These are phyloP conservation scores for Linum lewisii DNA, from an alignment of 345 rosid species.

Conservation along the genomic window DNA sequence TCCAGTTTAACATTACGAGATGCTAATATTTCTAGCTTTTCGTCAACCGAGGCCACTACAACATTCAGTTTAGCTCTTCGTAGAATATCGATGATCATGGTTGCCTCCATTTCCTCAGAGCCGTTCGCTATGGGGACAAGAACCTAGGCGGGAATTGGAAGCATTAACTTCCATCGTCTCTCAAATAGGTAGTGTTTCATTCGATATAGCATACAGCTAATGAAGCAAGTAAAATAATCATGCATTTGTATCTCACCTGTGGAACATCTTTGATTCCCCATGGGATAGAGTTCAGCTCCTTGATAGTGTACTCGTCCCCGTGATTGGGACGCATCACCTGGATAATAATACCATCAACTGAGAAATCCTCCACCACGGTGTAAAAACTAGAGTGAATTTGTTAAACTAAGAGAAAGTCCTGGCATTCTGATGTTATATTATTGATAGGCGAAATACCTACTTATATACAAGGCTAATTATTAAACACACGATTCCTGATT, in stretches of 20 bases:
- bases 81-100: constrained; percentile 64
- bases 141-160: constrained; percentile 34
- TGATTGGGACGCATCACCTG: constrained; percentile 74
- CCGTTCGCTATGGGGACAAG: constrained; percentile 89
- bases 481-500: too few relatives aligned
- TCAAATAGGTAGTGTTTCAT: too few relatives aligned
- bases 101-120: constrained; percentile 93
- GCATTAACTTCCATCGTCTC: background rate
- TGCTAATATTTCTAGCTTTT: constrained; percentile 62
- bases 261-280: constrained; percentile 58
- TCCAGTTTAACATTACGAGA: constrained; percentile 76
- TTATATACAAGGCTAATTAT: too few relatives aligned
- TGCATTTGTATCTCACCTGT: constrained; percentile 31
- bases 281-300: constrained; percentile 56
- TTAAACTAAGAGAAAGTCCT: too few relatives aligned
- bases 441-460: too few relatives aligned
- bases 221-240: background rate
- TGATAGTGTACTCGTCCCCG: constrained; percentile 57
- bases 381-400: too few relatives aligned
- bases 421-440: too few relatives aligned
- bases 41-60: constrained; percentile 76
- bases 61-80: constrained; percentile 83
- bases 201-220: background rate
- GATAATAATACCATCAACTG: background rate
- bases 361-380: background rate